Base-by-base conservation (phyloP, 1,284 basidiomycete genomes). In the Ganoderma lucidum region DNA sequence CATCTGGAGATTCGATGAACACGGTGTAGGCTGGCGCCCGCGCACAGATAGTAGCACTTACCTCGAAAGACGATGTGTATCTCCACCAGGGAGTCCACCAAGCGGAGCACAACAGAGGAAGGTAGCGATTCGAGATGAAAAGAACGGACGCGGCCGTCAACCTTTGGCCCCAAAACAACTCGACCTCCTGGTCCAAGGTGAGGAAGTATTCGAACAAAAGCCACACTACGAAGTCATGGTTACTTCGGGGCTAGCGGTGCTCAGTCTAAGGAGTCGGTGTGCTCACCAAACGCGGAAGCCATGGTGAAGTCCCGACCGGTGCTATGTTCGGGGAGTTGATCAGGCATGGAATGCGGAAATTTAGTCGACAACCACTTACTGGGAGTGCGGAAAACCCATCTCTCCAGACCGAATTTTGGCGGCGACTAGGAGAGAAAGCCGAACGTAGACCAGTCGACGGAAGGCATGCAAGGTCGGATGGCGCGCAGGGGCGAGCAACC, bases 21-120 rank as follows among this genome's bases (percentile, higher is more conserved):
- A 14, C 9, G 9, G 9, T 28, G 4, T n/a, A 23, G 8, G 6
- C 19, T 2, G 19, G 8, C 23, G 19, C 15, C 23, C 5, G 3
- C 37, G 39, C 23, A 15, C n/a, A 28, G 12, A 15, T 41, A n/a
- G 4, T 5, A 14, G 4, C 14, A 42, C 39, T 61, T n/a, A 42
- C 59, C 23, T 39, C 59, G 19, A 39, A 61, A 14, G 59, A 61
- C 14, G 4, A 17, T 37, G 23, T 23, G 23, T n/a, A 28, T 19
- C 37, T 61, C 59, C 59, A 61, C 59, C 59, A 61, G 59, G 59
- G 59, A 61, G 59, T 61, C 59, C 59, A 61, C 59, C 53, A 64
- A 6, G 37, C 53, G 28, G 39, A 44, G 53, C 53, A 58, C 23
- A 64, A 15, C 6, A 64, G 28, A 32, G 63, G 53, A 4, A 56